Base-by-base conservation (phyloP, 1,139 yeast species). In the Candida sp. region DNA sequence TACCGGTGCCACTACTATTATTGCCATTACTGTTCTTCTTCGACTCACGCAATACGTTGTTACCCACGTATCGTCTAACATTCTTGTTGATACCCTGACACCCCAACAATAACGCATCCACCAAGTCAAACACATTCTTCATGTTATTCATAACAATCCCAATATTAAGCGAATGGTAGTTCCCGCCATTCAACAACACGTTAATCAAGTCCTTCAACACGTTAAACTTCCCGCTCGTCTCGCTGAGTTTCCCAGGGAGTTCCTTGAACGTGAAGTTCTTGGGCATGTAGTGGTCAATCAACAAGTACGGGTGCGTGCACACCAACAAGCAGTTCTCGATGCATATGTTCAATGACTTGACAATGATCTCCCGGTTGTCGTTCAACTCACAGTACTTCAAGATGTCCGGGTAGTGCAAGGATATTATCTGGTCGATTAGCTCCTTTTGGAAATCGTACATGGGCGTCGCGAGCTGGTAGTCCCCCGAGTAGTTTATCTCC, bases 351-450 rank as follows among this genome's bases (percentile, higher is more conserved):
- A 92, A 73, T 25, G 88, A 86, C 65, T 87, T 87, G 23, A 83
- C 71, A 44, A 90, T 82, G 48, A 88, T 82, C 44, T 83, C 85
- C 43, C 83, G 83, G 43, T 66, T 61, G 58, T 75, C 80, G 58
- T 70, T 78, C 52, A 90, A 84, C 65, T 91, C 97, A 63, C 91
- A 92, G 67, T 88, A 91, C 68, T 91, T 87, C 60, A 93, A 75
- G 50, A 94, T 90, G 65, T 93, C 98, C 33, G 96, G 85, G 63
- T 92, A 92, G 67, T 94, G 98, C 42, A 92, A 74, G 1, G 97
- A 89, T 6, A 94, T 89, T 30, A 94, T 92, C 65, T 92, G 97
- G 69, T 93, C 97, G n/a, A 94, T 90, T 49, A 94, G 78, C 63
- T 91, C 96, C 61, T 86, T 88, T 65, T 94, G 98, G 59, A 90